These are phyloP conservation scores for Plasmodium sp. DNA, from an alignment of 169 alveolate genomes.

Conservation along the genomic window DNA sequence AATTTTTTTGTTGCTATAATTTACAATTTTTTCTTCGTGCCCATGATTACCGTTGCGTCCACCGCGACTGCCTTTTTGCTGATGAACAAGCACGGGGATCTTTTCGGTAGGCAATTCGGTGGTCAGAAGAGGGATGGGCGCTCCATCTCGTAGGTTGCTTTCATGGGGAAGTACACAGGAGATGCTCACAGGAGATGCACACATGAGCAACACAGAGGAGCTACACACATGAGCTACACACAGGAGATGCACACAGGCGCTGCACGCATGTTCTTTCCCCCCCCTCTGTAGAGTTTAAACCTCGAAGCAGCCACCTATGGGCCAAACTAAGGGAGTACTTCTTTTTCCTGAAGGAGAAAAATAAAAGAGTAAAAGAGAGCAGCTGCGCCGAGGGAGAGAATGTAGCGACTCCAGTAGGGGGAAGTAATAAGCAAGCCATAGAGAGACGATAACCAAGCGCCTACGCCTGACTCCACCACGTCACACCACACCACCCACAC, in stretches of 20 bases:
- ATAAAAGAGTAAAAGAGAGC: neutral
- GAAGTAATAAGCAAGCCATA: neutral
- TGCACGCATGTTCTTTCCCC: neutral
- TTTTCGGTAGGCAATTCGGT: conserved; percentile 15
- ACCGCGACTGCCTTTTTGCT: conserved; percentile 27
- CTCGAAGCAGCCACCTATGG: neutral
- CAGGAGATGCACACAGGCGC: no score
- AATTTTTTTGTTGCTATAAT: conserved; percentile 18
- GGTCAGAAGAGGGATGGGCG: neutral
- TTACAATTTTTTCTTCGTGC: conserved; percentile 31
- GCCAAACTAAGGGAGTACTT: neutral
- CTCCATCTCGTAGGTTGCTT: neutral
- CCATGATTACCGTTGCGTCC: conserved; percentile 42
- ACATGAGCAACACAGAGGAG: neutral
- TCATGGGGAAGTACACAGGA: neutral
- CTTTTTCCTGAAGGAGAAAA: neutral
- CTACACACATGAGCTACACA: no score
- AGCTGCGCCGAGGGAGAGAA: neutral
- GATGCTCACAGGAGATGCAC: neutral
- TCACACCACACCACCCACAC: neutral
- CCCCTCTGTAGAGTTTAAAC: neutral
- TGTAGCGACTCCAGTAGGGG: neutral
- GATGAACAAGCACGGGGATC: neutral
- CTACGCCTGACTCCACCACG: no score
- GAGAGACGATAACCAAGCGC: neutral